Base-by-base conservation (phyloP, 164 flowering plant species). In the Umbilicus rupestris region DNA sequence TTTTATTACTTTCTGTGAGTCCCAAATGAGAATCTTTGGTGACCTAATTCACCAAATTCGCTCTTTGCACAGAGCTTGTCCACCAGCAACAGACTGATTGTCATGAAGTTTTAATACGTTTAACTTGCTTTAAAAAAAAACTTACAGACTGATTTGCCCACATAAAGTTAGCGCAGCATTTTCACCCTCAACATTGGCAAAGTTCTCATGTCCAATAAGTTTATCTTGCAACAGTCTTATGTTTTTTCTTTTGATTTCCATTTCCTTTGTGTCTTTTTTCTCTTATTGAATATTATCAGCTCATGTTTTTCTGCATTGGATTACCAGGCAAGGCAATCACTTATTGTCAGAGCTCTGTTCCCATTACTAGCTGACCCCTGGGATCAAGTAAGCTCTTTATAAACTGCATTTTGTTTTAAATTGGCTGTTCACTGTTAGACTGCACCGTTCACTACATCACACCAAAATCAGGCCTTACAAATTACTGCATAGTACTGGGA, bases 281-380 rank as follows among this genome's bases (percentile, higher is more conserved):
- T 46, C 26, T 59, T 14, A 37, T 14, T 35, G 20, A 45, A 45
- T 24, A 47, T 47, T 47, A 47, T 19, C 29, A 19, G 67, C 14
- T 65, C 52, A 42, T 26, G 19, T 59, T 22, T n/a, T 29, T 64
- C 20, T 67, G 3, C 44, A 29, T 28, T 31, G 57, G 63, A 57
- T 65, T 33, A 19, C 66, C 74, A 90, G 97, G 97, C 97, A 33
- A 83, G 97, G 80, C 97, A 90, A 69, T 88, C 96, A 47, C 87
- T 90, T 41, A 74, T 90, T 16, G 89, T 90, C 29, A 77, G 95
- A 75, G 95, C 93, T 20, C 88, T 90, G 67, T 88, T 87, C 71
- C 95, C 95, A 46, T 81, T 90, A 88, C 90, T 90, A 75, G 95
- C 95, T 64, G 93, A 88, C 77, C 97, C 97, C 68, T 82, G 88